These are phyloP conservation scores for Phenoliferia sp. DNA, from an alignment of 1,284 basidiomycete genomes.

Conservation along the genomic window DNA sequence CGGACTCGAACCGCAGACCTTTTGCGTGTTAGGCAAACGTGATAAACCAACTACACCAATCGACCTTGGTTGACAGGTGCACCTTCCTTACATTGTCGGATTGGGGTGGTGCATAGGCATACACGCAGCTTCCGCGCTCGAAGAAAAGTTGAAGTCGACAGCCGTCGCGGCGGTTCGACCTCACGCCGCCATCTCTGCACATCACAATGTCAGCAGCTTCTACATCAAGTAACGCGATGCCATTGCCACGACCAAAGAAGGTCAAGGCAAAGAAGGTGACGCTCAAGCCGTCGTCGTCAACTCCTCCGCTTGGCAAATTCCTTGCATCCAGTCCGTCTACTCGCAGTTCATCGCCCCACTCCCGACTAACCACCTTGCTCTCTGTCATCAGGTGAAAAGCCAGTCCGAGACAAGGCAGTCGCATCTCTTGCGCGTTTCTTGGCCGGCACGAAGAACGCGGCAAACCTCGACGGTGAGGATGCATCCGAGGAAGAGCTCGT, in stretches of 20 bases:
- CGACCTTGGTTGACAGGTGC: no score
- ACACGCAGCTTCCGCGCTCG: no score
- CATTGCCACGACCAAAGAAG: neutral
- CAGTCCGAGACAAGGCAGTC: conserved; percentile 31
- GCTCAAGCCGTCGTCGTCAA: conserved; percentile 9
- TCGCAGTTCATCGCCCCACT: conserved; percentile 48
- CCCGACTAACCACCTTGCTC: neutral
- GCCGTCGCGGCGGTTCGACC: no score
- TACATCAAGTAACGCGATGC: neutral
- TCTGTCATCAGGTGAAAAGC: conserved; percentile 24
- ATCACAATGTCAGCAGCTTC: neutral
- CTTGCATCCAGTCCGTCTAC: conserved; percentile 70
- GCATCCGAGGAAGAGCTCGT: conserved; percentile 26
- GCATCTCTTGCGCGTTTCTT: conserved; percentile 31
- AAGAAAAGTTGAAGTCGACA: no score
- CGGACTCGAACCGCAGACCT: no score
- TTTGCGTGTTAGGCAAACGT: no score
- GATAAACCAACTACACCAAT: no score
- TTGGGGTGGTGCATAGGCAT: no score
- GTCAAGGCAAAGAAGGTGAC: neutral
- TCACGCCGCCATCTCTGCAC: neutral
- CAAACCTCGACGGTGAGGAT: conserved; percentile 42
- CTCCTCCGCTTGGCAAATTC: conserved; percentile 72
- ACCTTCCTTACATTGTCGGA: no score
- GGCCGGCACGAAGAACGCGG: conserved; percentile 9